These are phyloP conservation scores for Barnettozyma wickerhamii DNA, from an alignment of 805 yeast species.

Conservation along the genomic window DNA sequence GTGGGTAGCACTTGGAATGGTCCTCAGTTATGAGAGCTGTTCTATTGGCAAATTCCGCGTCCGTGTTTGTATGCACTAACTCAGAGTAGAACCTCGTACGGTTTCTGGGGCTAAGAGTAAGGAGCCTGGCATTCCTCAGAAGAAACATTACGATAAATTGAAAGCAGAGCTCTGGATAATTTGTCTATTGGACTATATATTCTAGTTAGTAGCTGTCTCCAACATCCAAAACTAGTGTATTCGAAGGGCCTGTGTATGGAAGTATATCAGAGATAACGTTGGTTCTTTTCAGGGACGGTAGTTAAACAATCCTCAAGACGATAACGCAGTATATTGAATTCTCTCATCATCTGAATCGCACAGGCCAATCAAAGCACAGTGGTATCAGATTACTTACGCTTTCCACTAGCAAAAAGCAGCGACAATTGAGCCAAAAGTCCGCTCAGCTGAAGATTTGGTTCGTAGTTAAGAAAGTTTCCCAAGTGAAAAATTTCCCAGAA, in stretches of 20 bases:
- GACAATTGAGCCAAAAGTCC: no score
- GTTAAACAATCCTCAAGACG: slow-evolving; percentile 31
- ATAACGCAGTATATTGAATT: slow-evolving; percentile 28
- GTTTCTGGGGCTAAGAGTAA: background rate
- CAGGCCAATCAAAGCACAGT: background rate
- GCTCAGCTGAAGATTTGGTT: no score
- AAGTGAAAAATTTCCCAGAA: background rate
- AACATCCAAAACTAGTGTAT: no score
- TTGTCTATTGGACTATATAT: slow-evolving; percentile 3
- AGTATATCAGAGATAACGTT: slow-evolving; percentile 4
- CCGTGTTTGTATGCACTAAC: slow-evolving; percentile 16
- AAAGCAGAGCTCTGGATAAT: background rate
- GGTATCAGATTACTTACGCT: background rate
- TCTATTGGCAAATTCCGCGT: slow-evolving; percentile 23
- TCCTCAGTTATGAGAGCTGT: slow-evolving; percentile 13
- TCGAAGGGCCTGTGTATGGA: no score
- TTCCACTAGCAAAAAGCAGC: background rate
- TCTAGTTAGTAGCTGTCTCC: background rate
- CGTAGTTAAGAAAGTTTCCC: no score
- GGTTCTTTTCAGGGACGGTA: slow-evolving; percentile 30
- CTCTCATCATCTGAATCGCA: slow-evolving; percentile 18
- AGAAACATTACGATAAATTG: slow-evolving; percentile 1
- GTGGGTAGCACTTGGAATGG: slow-evolving; percentile 23
- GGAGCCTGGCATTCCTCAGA: background rate
- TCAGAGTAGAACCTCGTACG: slow-evolving; percentile 8